Base-by-base conservation (phyloP, 2,329 filamentous ascomycete genomes). In the Tothia fuscella region DNA sequence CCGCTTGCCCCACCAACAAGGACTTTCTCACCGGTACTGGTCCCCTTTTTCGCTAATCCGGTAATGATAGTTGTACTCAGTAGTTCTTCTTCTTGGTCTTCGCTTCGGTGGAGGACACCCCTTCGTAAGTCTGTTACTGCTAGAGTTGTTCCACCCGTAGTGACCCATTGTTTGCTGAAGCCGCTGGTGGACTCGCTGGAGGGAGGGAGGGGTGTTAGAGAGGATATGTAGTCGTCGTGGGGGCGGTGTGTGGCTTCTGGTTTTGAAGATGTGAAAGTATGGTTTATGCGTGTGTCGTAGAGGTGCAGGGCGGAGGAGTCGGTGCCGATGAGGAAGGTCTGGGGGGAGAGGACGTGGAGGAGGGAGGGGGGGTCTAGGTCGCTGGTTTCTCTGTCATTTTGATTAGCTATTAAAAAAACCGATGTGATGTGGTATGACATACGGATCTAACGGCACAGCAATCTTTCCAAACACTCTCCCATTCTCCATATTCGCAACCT, bases 81-180 rank as follows among this genome's bases (percentile, higher is more conserved):
- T 45, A 96, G 65, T 61, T 96, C 86, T 49, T 95, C 88, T 53
- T 93, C 91, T 57, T 96, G 91, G 53, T 96, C 87, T 56, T 95
- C 91, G 50, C 86, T 94, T 46, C 81, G 81, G 3, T 88, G 81
- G 32, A 96, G 66, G 5, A 95, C 84, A 12, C 89, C 89, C 36
- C 84, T 73, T 19, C 89, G 77, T 33, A 95, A 67, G 57, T 98
- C 91, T 0, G 87, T 93, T 28, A 95, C 80, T 2, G 87, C 85
- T 16, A 98, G 66, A 1, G 89, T 96, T 2, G 85, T 89, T 33
- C 87, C 88, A 25, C 91, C 91, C 0, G 88, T 95, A 28, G 82
- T 91, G 40, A 95, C 74, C 82, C 87, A 98, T 63, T 96, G 89
- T 63, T 94, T 94, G 53, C 84, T 78, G 58, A 84, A 89, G 4